phyloP scores from a whole-genome alignment of 1,284 basidiomycete genomes.

The Ustanciosporium gigantosporum region DNA sequence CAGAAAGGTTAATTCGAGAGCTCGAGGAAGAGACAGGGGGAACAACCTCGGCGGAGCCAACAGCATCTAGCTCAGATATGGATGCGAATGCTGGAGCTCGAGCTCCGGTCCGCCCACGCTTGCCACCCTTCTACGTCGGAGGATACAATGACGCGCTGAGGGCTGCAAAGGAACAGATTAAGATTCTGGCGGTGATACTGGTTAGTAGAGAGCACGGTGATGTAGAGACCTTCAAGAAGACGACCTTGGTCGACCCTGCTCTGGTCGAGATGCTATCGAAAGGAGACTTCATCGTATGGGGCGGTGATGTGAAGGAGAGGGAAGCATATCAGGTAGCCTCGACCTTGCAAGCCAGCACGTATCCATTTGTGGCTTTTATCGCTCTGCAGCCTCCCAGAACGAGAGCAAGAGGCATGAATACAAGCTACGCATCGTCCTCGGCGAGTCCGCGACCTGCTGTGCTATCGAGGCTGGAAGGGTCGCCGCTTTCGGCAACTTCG shows the following conservation, averaged over 20 bases:
- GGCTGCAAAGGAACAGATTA: conserved; percentile 71
- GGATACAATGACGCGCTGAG: conserved; percentile 81
- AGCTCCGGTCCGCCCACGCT: conserved; percentile 3
- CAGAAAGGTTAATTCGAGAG: conserved; percentile 32
- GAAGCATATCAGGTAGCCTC: conserved; percentile 84
- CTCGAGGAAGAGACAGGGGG: conserved; percentile 33
- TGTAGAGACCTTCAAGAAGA: conserved; percentile 81
- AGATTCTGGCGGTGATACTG: conserved; percentile 79
- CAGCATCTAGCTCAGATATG: background rate
- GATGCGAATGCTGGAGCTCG: conserved; percentile 1
- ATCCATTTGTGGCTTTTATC: conserved; percentile 87
- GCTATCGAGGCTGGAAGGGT: conserved; percentile 48
- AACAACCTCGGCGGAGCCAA: conserved; percentile 1
- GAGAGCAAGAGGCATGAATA: conserved; percentile 9
- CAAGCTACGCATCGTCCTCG: background rate
- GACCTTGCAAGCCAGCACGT: conserved; percentile 84
- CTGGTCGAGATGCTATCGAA: conserved; percentile 72
- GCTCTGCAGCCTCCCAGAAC: conserved; percentile 73
- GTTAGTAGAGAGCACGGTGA: conserved; percentile 89
- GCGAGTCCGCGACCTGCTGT: conserved; percentile 42
- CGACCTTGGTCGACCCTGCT: conserved; percentile 74
- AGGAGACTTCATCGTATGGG: conserved; percentile 79
- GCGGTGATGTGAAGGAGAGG: conserved; percentile 76
- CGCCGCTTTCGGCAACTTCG: conserved; percentile 33
- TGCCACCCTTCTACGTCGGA: conserved; percentile 69